These are phyloP conservation scores for Amylocarpus encephaloides DNA, from an alignment of 2,329 filamentous ascomycete genomes.

Conservation along the genomic window DNA sequence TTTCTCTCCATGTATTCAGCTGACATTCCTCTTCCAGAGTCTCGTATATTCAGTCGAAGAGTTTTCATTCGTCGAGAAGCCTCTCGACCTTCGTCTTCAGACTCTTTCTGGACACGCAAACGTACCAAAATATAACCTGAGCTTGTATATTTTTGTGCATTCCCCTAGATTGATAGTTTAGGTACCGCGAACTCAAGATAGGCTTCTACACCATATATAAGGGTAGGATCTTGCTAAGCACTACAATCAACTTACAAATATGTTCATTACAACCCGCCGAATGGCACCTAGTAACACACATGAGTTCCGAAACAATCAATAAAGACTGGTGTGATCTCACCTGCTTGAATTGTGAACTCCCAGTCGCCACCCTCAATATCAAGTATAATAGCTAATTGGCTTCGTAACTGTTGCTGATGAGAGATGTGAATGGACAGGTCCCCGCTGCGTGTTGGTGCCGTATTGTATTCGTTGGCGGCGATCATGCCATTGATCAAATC, in stretches of 20 bases:
- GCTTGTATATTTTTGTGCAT: constrained; percentile 55
- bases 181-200: neutral
- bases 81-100: constrained; percentile 19
- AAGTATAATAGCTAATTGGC: constrained; percentile 44
- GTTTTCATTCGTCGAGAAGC: neutral
- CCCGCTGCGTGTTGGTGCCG: neutral
- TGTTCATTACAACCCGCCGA: constrained; percentile 50
- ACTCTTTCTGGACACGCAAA: constrained; percentile 36
- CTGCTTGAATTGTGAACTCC: constrained; percentile 47
- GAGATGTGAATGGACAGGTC: neutral
- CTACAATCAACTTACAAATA: constrained; percentile 36
- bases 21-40: constrained; percentile 59
- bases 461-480: constrained; percentile 19
- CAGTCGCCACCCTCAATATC: constrained; percentile 37
- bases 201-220: neutral
- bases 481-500: constrained; percentile 29
- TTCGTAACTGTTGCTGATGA: constrained; percentile 22
- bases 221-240: neutral
- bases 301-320: neutral
- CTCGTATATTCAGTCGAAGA: constrained; percentile 35
- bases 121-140: constrained; percentile 33
- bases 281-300: constrained; percentile 32
- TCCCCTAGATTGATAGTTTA: constrained; percentile 30
- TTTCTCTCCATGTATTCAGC: constrained; percentile 51
- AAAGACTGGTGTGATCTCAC: constrained; percentile 30